These are phyloP conservation scores for Ottelia alismoides DNA, from an alignment of 106 monocot genomes.

Conservation along the genomic window DNA sequence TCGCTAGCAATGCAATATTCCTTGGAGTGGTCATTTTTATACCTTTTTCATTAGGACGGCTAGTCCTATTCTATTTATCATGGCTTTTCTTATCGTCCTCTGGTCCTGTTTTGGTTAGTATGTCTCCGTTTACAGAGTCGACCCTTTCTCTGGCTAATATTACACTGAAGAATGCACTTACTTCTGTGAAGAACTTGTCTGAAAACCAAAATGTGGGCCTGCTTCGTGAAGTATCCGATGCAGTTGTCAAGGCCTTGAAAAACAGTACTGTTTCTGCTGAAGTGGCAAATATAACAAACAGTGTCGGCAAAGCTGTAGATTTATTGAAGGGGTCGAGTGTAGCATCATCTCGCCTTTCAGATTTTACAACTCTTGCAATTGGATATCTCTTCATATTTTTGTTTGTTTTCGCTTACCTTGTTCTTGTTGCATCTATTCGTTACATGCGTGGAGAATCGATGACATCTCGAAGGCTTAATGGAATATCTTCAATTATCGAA, in stretches of 20 bases:
- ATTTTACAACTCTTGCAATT: conserved; percentile 78
- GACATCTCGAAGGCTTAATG: conserved; percentile 77
- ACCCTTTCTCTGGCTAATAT: conserved; percentile 67
- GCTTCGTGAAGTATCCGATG: conserved; percentile 36
- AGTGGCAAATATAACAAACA: conserved; percentile 18
- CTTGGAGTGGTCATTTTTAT: conserved; percentile 82
- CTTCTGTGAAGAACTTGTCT: conserved; percentile 57
- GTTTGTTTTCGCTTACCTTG: conserved; percentile 66
- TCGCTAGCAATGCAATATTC: conserved; percentile 99
- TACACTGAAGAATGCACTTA: conserved; percentile 64
- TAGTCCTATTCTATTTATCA: conserved; percentile 66
- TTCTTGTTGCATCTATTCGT: conserved; percentile 67
- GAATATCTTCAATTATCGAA: conserved; percentile 59
- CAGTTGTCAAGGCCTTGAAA: conserved; percentile 37
- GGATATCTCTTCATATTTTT: conserved; percentile 81
- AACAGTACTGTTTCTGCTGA: conserved; percentile 38
- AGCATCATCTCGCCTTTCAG: conserved; percentile 71
- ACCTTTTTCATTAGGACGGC: conserved; percentile 86
- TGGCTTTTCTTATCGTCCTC: conserved; percentile 81
- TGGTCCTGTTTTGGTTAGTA: conserved; percentile 44
- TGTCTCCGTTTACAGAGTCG: conserved; percentile 62
- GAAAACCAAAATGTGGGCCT: conserved; percentile 40
- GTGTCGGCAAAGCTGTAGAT: conserved; percentile 9
- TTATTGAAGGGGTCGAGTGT: conserved; percentile 25
- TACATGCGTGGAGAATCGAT: conserved; percentile 72